Evolutionary conservation across 495 filamentous ascomycete genomes (phyloP), one percentile per base, ranked within the genome.

Genomic region (Aspergillus heteromorphus): DNA sequence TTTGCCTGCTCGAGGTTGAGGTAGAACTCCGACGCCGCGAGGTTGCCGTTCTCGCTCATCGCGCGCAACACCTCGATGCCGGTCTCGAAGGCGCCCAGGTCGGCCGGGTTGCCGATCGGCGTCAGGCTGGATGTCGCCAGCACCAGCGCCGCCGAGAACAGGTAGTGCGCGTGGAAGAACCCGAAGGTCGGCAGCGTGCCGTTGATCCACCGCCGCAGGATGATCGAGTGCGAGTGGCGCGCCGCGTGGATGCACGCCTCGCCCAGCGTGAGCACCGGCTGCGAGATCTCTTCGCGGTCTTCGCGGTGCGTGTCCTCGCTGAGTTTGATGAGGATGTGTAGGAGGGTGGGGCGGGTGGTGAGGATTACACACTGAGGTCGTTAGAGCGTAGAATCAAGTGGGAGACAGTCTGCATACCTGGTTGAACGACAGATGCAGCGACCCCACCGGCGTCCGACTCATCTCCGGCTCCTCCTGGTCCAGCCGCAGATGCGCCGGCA

Each of bases 211-310:
- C 71, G 65, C 7, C 67, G 73, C 1, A 73, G 66, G 50, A 76
- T 73, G 57, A 76, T 64, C 7, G 70, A 66, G 51, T 73, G 66
- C 0, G 74, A 74, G 45, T 76, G 73, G 5, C 72, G 64, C 5
- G 74, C 71, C 8, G 73, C 72, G 40, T 75, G 71, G 40, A 75
- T 73, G 51, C 74, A 77, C 9, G 74, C 73, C 52, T 77, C 74
- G 34, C 68, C 67, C 23, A 77, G 63, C 0, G 74, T 75, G 27
- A 72, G 55, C 8, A 74, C 72, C 6, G 68, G 68, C 27, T 73
- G 66, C 4, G 70, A 73, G 43, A 76, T 67, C n/a, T 49, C 53
- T 19, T 64, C 58, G 14, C 23, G 51, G 18, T 55, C 40, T 6
- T 43, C 40, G 16, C 17, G 17, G 3, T n/a, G 27, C 11, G 34